A percentile compares a stretch with the other conserved stretches of the same genome.
Evolutionary conservation across 2,329 filamentous ascomycete genomes (phyloP).

Genomic region (Alternaria burnsii): DNA sequence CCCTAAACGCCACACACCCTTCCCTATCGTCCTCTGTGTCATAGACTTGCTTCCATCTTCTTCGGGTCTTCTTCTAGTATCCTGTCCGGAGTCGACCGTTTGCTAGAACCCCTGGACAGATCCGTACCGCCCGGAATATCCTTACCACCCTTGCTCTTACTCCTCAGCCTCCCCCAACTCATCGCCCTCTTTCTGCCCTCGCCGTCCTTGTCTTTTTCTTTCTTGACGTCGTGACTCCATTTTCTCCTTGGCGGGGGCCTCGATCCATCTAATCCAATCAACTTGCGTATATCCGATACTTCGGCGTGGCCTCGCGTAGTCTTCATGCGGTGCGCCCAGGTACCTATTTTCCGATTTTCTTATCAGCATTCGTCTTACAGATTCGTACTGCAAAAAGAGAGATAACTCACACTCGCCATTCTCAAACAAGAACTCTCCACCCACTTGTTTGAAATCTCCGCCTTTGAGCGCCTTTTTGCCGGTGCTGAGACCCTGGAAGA

Average conservation of each 20-base stretch:
- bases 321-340: conserved; percentile 85
- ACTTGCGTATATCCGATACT: conserved; percentile 69
- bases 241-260: conserved; percentile 42
- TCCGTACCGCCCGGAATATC: conserved; percentile 26
- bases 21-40: conserved; percentile 6
- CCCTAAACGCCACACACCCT: neutral
- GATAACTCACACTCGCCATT: conserved; percentile 62
- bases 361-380: too few species aligned
- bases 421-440: conserved; percentile 82
- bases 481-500: conserved; percentile 69
- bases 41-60: conserved; percentile 17
- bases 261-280: conserved; percentile 61
- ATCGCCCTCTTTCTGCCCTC: conserved; percentile 34
- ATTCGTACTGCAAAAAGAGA: too few species aligned
- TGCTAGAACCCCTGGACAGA: conserved; percentile 20
- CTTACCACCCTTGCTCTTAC: conserved; percentile 36
- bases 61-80: conserved; percentile 29
- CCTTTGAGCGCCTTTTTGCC: conserved; percentile 67
- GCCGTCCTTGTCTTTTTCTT: conserved; percentile 14
- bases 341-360: conserved; percentile 31
- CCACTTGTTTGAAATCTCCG: conserved; percentile 73
- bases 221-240: conserved; percentile 47
- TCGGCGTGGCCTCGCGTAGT: conserved; percentile 81
- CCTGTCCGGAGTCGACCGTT: conserved; percentile 29
- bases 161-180: conserved; percentile 39